Base-by-base conservation (phyloP, 2,329 filamentous ascomycete species). In the Juglanconis sp. region DNA sequence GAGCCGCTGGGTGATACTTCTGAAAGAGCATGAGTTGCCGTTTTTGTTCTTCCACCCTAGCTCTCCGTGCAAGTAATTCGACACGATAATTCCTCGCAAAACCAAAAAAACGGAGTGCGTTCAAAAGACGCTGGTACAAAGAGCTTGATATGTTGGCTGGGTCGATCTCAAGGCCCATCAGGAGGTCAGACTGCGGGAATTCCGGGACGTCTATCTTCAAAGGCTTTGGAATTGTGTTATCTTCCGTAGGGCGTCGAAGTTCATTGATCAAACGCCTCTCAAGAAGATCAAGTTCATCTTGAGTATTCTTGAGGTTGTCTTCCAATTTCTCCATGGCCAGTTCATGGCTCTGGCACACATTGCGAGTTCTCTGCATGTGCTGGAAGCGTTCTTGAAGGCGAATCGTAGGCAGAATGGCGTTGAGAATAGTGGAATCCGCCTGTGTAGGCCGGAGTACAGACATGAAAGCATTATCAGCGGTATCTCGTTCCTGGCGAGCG, bases 191-290 rank as follows among this genome's bases (percentile, higher is more conserved):
- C 31, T 32, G 24, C 9, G 24, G 24, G 5, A 32, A 9, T 34
- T 24, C 10, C 13, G 30, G 30, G 17, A 32, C 24, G 24, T 30
- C 8, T 31, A 30, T 11, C 17, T 49, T 30, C 10, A 9, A 48
- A 9, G 10, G 6, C 42, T n/a, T 17, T 46, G 11, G 42, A 6
- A 17, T 17, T 46, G 42, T 17, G 42, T 11, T 11, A 2, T 11
- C 35, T 38, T 67, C 52, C 30, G 70, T 62, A 50, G 60, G 65
- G n/a, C 64, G 13, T 36, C 56, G 48, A 53, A 62, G 59, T 6
- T 38, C 40, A 35, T 56, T 74, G 55, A 78, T 76, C 44, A 79
- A 74, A 3, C 70, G 67, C 3, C 68, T 71, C 63, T 79, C 76
- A 1, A 78, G 62, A 9, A 30, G 58, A 11, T 64, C 51, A 3